phyloP scores from a whole-genome alignment of 495 filamentous ascomycete genomes.

The Oidiodendron maius region DNA sequence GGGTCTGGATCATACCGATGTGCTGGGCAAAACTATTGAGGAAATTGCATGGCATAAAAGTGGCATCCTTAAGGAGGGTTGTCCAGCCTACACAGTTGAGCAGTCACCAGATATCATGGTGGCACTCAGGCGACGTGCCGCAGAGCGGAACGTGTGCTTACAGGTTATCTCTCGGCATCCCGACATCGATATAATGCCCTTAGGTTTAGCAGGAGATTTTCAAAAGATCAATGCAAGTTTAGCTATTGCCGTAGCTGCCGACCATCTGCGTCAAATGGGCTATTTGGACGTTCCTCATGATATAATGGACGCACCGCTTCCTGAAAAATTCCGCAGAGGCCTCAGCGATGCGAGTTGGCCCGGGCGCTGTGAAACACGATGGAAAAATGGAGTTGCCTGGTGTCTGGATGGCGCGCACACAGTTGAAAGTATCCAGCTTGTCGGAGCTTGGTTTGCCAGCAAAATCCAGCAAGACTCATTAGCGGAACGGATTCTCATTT shows the following conservation, averaged over 20 bases:
- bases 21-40: slow-evolving; percentile 78
- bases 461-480: slow-evolving; percentile 21
- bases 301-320: slow-evolving; percentile 34
- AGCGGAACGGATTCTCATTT: slow-evolving; percentile 41
- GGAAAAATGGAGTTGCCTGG: slow-evolving; percentile 64
- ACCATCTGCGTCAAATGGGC: slow-evolving; percentile 48
- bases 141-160: slow-evolving; percentile 54
- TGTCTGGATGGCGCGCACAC: slow-evolving; percentile 93
- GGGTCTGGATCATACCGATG: slow-evolving; percentile 81
- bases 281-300: slow-evolving; percentile 33
- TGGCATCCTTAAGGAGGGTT: slow-evolving; percentile 76
- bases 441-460: slow-evolving; percentile 71
- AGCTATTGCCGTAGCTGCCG: slow-evolving; percentile 67
- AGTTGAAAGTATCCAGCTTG: slow-evolving; percentile 74
- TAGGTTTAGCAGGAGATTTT: slow-evolving; percentile 51
- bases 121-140: slow-evolving; percentile 65
- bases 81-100: slow-evolving; percentile 64
- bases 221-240: slow-evolving; percentile 83
- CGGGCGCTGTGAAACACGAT: slow-evolving; percentile 76
- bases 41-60: slow-evolving; percentile 97
- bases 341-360: slow-evolving; percentile 70
- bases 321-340: slow-evolving; percentile 64
- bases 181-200: slow-evolving; percentile 50
- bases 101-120: slow-evolving; percentile 58
- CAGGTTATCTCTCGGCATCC: slow-evolving; percentile 24